phyloP scores from a whole-genome alignment of 495 filamentous ascomycete species.

The Aspergillus leporis region DNA sequence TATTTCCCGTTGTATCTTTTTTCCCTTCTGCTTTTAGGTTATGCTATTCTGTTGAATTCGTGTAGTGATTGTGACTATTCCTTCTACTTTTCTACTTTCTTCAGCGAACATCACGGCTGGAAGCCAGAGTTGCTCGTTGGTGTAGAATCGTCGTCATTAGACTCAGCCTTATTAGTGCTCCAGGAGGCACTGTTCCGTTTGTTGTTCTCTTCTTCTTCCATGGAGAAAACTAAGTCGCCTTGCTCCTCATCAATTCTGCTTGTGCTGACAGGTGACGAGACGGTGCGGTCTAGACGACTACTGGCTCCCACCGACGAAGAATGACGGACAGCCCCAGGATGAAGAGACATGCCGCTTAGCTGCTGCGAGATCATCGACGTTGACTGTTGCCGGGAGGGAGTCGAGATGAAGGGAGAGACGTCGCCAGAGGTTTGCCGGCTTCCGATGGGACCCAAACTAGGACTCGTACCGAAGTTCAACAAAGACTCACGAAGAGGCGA shows the following conservation, averaged over 20 bases:
- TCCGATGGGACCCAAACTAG: conserved; percentile 62
- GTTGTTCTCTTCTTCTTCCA: conserved; percentile 69
- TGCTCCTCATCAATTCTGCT: conserved; percentile 74
- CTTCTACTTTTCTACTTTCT: not conserved
- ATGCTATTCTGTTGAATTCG: not conserved
- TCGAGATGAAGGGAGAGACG: conserved; percentile 61
- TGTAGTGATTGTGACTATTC: not conserved
- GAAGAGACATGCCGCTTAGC: conserved; percentile 50
- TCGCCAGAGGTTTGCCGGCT: conserved; percentile 53
- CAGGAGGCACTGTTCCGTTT: conserved; percentile 44
- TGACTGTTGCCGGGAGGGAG: conserved; percentile 63
- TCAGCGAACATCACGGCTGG: conserved; percentile 16
- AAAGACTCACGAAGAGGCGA: conserved; percentile 91
- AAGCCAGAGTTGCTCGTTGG: conserved; percentile 20
- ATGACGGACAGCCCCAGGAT: conserved; percentile 47
- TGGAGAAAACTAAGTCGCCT: conserved; percentile 73
- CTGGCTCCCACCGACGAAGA: conserved; percentile 32
- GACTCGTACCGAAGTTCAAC: conserved; percentile 57
- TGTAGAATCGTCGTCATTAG: conserved; percentile 23
- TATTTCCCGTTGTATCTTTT: conserved; percentile 17
- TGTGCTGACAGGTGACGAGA: conserved; percentile 50
- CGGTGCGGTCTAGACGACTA: conserved; percentile 43
- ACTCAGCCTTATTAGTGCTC: conserved; percentile 21
- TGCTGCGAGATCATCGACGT: conserved; percentile 74
- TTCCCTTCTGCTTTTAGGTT: conserved; percentile 14